A percentile compares a stretch with the other conserved stretches of the same genome.
phyloP scores from a whole-genome alignment of 2,329 filamentous ascomycete genomes.

The Penicillium nordicum region DNA sequence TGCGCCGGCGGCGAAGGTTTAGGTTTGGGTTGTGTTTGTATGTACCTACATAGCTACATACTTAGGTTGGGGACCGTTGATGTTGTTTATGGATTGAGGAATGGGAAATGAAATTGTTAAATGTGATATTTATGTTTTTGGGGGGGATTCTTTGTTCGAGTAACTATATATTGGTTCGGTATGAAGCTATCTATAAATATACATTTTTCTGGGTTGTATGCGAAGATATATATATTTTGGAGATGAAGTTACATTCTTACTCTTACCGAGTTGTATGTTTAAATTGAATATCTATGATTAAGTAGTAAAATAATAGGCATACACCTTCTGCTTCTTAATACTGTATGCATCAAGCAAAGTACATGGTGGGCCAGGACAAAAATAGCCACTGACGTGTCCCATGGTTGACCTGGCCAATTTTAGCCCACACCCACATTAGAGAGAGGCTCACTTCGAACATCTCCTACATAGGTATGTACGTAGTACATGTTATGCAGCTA shows the following conservation, averaged over 20 bases:
- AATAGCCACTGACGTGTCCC: conserved; percentile 21
- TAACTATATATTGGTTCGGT: background rate
- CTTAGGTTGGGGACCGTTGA: background rate
- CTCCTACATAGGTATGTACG: background rate
- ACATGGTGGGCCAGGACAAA: conserved; percentile 4
- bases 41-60: background rate
- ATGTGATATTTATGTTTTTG: no score
- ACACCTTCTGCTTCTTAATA: no score
- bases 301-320: background rate
- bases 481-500: background rate
- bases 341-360: background rate
- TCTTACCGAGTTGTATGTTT: background rate
- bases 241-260: background rate
- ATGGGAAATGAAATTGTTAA: background rate
- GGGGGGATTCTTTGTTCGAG: no score
- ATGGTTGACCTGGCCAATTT: conserved; percentile 19
- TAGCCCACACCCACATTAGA: conserved; percentile 9
- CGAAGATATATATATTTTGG: background rate
- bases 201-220: background rate
- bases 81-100: background rate
- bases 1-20: conserved; percentile 26
- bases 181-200: background rate
- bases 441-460: conserved; percentile 3
- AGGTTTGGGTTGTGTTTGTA: background rate
- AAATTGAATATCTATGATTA: background rate